Percentiles rank a stretch among this genome's conserved stretches.
Conservation (phyloP, 2,329 filamentous ascomycete genomes). For the Davidsoniella australis region DNA sequence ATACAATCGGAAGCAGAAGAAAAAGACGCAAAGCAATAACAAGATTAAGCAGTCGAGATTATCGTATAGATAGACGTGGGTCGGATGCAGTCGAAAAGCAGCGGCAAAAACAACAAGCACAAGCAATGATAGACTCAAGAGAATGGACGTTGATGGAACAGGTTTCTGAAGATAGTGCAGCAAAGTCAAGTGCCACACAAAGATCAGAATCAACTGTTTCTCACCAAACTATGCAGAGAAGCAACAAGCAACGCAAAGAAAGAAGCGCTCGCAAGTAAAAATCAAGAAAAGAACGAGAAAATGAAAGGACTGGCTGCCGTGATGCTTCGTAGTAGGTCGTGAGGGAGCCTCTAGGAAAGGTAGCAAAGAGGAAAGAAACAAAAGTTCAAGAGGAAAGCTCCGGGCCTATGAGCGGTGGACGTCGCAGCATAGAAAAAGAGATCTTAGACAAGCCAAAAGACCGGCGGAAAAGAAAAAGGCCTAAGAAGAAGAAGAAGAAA, state of each 20-base stretch:
- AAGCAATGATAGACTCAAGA: conserved; percentile 4
- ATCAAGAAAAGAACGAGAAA: neutral
- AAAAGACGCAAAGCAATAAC: neutral
- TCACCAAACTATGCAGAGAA: neutral
- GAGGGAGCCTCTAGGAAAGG: too few relatives aligned
- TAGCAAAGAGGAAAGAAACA: neutral
- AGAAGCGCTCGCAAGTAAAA: neutral
- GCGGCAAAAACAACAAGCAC: neutral
- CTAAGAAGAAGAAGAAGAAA: neutral
- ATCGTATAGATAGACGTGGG: too few relatives aligned
- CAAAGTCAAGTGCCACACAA: too few relatives aligned
- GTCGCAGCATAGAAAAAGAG: neutral
- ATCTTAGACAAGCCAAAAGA: neutral
- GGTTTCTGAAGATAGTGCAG: neutral
- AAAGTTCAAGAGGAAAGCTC: neutral
- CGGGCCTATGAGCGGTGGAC: too few relatives aligned
- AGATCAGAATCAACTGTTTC: too few relatives aligned
- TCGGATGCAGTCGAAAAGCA: too few relatives aligned
- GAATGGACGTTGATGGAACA: conserved; percentile 10
- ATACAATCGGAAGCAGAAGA: neutral
- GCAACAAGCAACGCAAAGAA: neutral
- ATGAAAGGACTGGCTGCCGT: neutral
- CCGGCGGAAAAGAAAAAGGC: neutral
- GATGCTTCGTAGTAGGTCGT: too few relatives aligned
- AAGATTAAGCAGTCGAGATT: neutral